Conservation (phyloP, 73 alveolate genomes). For the Paramecium bursaria region DNA sequence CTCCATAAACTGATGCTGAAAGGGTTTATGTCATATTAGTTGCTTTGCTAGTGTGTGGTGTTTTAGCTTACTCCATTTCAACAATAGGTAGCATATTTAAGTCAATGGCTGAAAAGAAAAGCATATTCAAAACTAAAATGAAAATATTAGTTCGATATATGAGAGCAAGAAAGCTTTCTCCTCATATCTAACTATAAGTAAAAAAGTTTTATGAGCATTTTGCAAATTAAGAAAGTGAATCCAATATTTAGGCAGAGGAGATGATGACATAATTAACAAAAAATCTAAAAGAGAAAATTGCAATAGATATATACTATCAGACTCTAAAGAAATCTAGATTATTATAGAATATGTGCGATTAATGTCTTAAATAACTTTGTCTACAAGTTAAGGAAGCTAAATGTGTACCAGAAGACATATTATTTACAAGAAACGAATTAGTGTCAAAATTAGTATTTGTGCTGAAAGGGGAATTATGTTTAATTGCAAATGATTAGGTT, state of each 20-base stretch:
- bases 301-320: constrained; percentile 20
- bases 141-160: not conserved
- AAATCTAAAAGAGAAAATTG: constrained; percentile 25
- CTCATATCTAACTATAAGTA: constrained; percentile 15
- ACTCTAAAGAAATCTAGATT: constrained; percentile 19
- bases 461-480: constrained; percentile 2
- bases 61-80: constrained; percentile 35
- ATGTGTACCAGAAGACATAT: constrained; percentile 39
- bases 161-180: not conserved
- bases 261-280: constrained; percentile 10
- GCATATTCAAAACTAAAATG: constrained; percentile 32
- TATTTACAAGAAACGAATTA: constrained; percentile 20
- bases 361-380: constrained; percentile 12
- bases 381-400: constrained; percentile 12
- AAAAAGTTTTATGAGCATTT: constrained; percentile 47
- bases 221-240: not conserved
- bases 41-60: constrained; percentile 55
- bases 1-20: constrained; percentile 62
- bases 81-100: constrained; percentile 41
- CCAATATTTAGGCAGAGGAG: constrained; percentile 32
- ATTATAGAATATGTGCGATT: not conserved
- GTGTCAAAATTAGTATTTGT: constrained; percentile 30
- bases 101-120: constrained; percentile 10
- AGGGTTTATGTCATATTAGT: constrained; percentile 46
- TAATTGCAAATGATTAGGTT: not conserved